Base-by-base conservation (phyloP, 139 green algal species). In the Astrephomene gubernaculifera region DNA sequence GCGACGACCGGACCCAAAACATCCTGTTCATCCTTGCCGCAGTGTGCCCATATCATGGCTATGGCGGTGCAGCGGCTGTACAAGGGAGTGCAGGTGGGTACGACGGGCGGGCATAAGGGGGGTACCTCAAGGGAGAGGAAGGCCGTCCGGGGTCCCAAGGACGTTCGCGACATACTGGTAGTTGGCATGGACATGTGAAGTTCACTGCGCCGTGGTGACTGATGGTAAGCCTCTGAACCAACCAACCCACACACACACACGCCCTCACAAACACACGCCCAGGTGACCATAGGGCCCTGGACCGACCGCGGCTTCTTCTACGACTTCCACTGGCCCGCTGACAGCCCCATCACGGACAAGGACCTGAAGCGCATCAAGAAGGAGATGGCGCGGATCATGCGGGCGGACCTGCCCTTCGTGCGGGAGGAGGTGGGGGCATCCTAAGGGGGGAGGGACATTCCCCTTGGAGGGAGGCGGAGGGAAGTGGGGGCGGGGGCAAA, bases 301-400 rank as follows among this genome's bases (percentile, higher is more conserved):
- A 99, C 97, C 21, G 96, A 99, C 2, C 93, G 94, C n/a, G 97
- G 97, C 75, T 99, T 99, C 86, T 99, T 98, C 91, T 99, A 99
- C 86, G 97, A 99, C 92, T 99, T 99, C 89, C 96, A 98, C 86
- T 92, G 96, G 68, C 86, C 88, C 39, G 83, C 87, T 31, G 76
- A 83, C 60, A 49, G 17, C 29, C 94, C 86, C 0, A 82, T 99
- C 29, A 96, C 92, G 0, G 94, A 98, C 29, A 94, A 96, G 86
- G 96, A 99, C 78, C 90, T 99, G 49, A 98, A 98, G 54, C 94
- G 90, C 43, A 98, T 99, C 79, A 93, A 95, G 68, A 99, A 99
- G 90, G 96, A 99, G 86, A 99, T 99, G 96, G 78, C 91, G 61
- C 92, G 88, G 44, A 96, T 98, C 86, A 92, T 97, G 8, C 91